Evolutionary conservation across 1,284 basidiomycete genomes (phyloP).

Genomic region (Abortiporus biennis): DNA sequence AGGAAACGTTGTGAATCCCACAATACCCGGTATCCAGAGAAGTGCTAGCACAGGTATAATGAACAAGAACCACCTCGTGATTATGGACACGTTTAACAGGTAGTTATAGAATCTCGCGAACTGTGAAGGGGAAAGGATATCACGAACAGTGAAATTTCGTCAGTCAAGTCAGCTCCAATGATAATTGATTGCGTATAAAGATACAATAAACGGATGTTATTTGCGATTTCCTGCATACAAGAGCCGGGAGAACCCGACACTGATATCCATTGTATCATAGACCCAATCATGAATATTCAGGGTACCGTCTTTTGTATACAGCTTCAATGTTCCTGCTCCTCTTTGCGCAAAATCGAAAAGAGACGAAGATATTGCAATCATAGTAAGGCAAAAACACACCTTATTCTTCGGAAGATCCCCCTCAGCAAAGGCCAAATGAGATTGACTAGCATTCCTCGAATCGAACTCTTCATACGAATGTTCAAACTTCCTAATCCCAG

Average conservation of each 20-base stretch:
- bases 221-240: too few species aligned
- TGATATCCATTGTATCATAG: too few species aligned
- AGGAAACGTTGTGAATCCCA: constrained; percentile 57
- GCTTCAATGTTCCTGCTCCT: too few species aligned
- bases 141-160: neutral
- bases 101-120: constrained; percentile 62
- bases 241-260: neutral
- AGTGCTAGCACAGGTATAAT: constrained; percentile 68
- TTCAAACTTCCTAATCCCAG: constrained; percentile 48
- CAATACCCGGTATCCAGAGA: constrained; percentile 75
- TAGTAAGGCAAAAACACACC: constrained; percentile 26
- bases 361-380: neutral
- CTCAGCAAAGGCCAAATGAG: constrained; percentile 53
- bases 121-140: constrained; percentile 24
- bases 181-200: neutral
- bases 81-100: constrained; percentile 70
- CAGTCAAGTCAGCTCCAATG: neutral
- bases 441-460: constrained; percentile 44
- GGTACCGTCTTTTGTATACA: too few species aligned
- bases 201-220: neutral
- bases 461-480: constrained; percentile 57
- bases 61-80: constrained; percentile 78
- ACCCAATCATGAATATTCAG: too few species aligned
- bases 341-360: neutral
- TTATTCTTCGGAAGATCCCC: constrained; percentile 57